Conservation (phyloP, 108 stramenopile species). For the Aurantiochytrium sp. region DNA sequence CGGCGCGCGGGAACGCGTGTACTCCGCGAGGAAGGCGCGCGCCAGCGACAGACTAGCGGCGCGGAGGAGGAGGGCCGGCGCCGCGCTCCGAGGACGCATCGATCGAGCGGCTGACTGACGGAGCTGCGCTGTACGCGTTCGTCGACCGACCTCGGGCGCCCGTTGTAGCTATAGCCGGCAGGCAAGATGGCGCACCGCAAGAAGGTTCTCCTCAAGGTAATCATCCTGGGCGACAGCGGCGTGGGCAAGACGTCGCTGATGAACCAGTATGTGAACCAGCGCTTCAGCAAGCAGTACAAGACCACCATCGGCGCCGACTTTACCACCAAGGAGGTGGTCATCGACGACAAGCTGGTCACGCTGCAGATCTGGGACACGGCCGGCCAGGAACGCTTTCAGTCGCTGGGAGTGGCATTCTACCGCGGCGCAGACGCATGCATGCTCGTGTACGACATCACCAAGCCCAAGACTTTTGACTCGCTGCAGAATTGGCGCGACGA, state of each 20-base stretch:
- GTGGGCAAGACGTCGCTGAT: constrained; percentile 87
- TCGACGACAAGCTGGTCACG: constrained; percentile 71
- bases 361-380: constrained; percentile 99
- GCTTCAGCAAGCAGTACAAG: constrained; percentile 91
- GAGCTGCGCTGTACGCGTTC: no score
- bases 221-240: constrained; percentile 88
- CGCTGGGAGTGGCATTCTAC: constrained; percentile 91
- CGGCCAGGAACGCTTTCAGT: constrained; percentile 95
- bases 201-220: constrained; percentile 83
- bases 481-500: constrained; percentile 87
- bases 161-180: background rate
- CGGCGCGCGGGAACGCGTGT: no score
- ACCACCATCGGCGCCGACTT: constrained; percentile 98
- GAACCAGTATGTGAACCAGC: constrained; percentile 92
- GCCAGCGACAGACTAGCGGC: no score
- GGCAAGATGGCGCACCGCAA: constrained; percentile 59
- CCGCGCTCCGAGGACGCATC: no score
- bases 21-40: no score
- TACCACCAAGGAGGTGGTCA: constrained; percentile 73
- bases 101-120: no score
- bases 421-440: constrained; percentile 94
- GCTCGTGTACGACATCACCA: constrained; percentile 94
- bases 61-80: no score
- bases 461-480: constrained; percentile 85
- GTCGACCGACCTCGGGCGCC: no score